Percentiles rank a stretch among this genome's conserved stretches.
Conservation (phyloP, 2,329 filamentous ascomycete species). For the Aspergillus nomiae region DNA sequence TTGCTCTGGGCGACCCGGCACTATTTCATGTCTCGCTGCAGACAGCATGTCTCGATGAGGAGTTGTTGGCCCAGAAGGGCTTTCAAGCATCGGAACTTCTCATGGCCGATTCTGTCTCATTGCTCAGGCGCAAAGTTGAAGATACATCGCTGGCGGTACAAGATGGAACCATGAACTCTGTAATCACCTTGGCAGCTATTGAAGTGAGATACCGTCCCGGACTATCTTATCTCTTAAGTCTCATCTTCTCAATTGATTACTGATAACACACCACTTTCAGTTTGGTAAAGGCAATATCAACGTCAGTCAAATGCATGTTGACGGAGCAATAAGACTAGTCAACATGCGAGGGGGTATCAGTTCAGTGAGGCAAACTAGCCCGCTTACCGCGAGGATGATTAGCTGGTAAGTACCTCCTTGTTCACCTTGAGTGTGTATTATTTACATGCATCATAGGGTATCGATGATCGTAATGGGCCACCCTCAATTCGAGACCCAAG, state of each 20-base stretch:
- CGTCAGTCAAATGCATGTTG: conserved; percentile 51
- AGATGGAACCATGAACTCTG: conserved; percentile 59
- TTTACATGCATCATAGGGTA: conserved; percentile 47
- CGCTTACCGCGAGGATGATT: conserved; percentile 59
- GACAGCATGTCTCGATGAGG: conserved; percentile 60
- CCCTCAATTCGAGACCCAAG: conserved; percentile 57
- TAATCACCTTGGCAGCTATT: conserved; percentile 60
- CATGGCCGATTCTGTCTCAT: conserved; percentile 59
- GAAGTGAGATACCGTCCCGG: conserved; percentile 46
- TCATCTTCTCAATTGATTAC: not conserved
- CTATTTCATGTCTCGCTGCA: conserved; percentile 63
- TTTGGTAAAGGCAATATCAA: conserved; percentile 56
- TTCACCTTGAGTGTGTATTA: not conserved
- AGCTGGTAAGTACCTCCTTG: conserved; percentile 46
- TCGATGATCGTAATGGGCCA: conserved; percentile 56
- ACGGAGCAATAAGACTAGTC: conserved; percentile 54
- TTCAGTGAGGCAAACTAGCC: conserved; percentile 50
- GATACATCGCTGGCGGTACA: conserved; percentile 51
- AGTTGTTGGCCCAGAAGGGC: conserved; percentile 54
- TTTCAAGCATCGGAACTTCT: conserved; percentile 58
- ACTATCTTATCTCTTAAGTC: not conserved
- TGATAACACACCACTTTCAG: conserved; percentile 31
- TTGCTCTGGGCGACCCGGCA: conserved; percentile 58
- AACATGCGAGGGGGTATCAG: conserved; percentile 55
- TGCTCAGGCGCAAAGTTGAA: conserved; percentile 55